Percentiles rank a stretch among this genome's conserved stretches.
These are phyloP conservation scores for Bauhinia variegata DNA, from an alignment of 306 rosid genomes.

Conservation along the genomic window DNA sequence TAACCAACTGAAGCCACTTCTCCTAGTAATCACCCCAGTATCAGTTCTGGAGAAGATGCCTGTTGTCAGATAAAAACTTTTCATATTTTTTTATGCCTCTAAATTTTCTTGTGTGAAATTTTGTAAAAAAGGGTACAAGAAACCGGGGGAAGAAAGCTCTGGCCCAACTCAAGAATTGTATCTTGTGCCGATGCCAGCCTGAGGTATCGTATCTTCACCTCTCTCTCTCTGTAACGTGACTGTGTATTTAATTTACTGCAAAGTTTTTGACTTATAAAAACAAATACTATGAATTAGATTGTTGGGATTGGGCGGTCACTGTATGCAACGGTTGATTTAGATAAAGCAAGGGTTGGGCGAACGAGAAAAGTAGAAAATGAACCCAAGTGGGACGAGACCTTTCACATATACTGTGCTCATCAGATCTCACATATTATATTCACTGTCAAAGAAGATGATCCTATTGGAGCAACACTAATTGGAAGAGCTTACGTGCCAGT, in stretches of 20 bases:
- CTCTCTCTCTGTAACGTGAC: neutral
- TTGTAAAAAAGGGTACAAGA: conserved; percentile 41
- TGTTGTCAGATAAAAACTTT: too few species aligned
- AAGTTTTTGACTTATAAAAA: neutral
- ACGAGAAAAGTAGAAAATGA: conserved; percentile 47
- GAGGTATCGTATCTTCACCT: conserved; percentile 48
- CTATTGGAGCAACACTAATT: conserved; percentile 70
- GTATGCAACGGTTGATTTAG: conserved; percentile 85
- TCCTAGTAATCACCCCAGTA: too few species aligned
- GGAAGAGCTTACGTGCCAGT: conserved; percentile 81
- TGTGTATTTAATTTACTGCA: neutral
- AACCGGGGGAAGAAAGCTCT: conserved; percentile 49
- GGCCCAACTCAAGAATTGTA: conserved; percentile 51
- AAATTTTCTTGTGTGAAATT: conserved; percentile 24
- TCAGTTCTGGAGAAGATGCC: too few species aligned
- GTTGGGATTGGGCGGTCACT: conserved; percentile 47
- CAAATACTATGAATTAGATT: conserved; percentile 37
- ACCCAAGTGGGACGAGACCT: conserved; percentile 63
- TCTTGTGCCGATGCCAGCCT: conserved; percentile 44
- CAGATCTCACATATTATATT: conserved; percentile 58
- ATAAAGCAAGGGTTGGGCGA: conserved; percentile 62
- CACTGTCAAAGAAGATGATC: conserved; percentile 64
- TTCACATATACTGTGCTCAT: conserved; percentile 76
- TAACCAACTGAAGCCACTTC: too few species aligned
- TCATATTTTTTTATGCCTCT: too few species aligned